Conservation (phyloP, 1,284 basidiomycete species). For the Sporisorium graminicola region DNA sequence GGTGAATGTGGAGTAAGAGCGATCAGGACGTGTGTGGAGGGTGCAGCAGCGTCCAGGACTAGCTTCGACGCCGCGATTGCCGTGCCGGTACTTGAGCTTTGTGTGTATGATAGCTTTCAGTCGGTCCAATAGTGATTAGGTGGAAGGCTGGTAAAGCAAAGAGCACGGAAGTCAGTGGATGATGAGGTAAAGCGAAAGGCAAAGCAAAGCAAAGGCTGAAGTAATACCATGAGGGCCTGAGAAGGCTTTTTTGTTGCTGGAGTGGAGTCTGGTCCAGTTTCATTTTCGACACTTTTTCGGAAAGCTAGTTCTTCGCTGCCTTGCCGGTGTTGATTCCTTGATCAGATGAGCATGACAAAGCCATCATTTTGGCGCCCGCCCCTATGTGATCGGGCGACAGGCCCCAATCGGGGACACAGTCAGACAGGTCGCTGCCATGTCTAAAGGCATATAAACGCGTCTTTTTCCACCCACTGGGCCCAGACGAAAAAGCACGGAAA, state of each 20-base stretch:
- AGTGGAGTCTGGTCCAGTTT: neutral
- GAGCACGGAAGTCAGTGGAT: neutral
- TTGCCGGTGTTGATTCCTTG: constrained; percentile 1
- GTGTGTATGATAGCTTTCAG: neutral
- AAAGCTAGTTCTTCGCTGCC: constrained; percentile 4
- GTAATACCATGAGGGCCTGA: too few relatives aligned
- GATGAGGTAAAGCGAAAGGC: neutral
- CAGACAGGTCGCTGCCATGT: too few relatives aligned
- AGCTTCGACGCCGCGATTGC: neutral
- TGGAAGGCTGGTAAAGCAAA: neutral
- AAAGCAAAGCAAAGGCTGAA: constrained; percentile 1
- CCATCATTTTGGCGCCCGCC: neutral
- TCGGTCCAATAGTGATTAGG: neutral
- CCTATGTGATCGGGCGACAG: neutral
- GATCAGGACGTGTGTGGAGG: too few relatives aligned
- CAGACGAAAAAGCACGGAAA: neutral
- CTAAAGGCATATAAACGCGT: constrained; percentile 15
- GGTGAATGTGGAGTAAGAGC: neutral
- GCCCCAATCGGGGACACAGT: neutral
- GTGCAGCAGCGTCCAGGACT: too few relatives aligned
- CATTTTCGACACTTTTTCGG: neutral
- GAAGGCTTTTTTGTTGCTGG: neutral
- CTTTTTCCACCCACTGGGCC: neutral
- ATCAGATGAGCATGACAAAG: constrained; percentile 41
- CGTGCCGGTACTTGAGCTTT: neutral